A percentile compares a stretch with the other conserved stretches of the same genome.
Conservation (phyloP, 768 basidiomycete genomes). For the Xerocomus brunneocitrinus region DNA sequence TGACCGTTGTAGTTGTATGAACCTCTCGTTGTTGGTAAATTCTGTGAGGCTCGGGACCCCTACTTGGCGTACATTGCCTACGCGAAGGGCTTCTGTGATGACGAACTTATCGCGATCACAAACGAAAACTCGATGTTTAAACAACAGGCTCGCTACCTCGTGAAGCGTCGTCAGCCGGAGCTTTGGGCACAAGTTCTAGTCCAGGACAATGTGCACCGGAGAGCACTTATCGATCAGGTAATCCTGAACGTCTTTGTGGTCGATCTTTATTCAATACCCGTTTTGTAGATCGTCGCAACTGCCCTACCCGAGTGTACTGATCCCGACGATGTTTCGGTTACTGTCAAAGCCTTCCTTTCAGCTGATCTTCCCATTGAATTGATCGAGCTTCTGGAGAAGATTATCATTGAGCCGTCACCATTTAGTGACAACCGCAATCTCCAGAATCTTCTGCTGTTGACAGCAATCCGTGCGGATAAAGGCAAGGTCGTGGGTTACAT, state of each 20-base stretch:
- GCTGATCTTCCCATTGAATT: conserved; percentile 96
- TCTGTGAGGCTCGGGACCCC: conserved; percentile 97
- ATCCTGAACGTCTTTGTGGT: conserved; percentile 6
- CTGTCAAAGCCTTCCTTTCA: conserved; percentile 97
- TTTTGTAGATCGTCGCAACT: conserved; percentile 76
- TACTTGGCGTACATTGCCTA: conserved; percentile 99
- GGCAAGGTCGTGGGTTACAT: conserved; percentile 98
- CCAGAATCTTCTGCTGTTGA: conserved; percentile 91
- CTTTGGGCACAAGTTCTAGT: conserved; percentile 95
- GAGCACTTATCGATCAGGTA: conserved; percentile 91
- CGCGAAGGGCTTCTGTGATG: conserved; percentile 98
- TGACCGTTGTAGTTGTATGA: conserved; percentile 72
- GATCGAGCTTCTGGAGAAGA: conserved; percentile 97
- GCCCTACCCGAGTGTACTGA: conserved; percentile 96
- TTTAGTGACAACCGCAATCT: conserved; percentile 97
- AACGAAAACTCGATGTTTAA: conserved; percentile 99
- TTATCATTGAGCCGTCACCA: conserved; percentile 93
- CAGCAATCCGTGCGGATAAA: conserved; percentile 95
- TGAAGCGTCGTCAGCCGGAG: conserved; percentile 91
- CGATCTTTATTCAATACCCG: neutral
- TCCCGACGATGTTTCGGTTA: conserved; percentile 96
- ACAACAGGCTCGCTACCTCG: conserved; percentile 96
- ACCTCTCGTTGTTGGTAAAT: conserved; percentile 95
- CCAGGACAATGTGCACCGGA: conserved; percentile 85
- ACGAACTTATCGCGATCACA: conserved; percentile 93